Conservation (phyloP, 495 filamentous ascomycete species). For the Bryoglossum gracile region DNA sequence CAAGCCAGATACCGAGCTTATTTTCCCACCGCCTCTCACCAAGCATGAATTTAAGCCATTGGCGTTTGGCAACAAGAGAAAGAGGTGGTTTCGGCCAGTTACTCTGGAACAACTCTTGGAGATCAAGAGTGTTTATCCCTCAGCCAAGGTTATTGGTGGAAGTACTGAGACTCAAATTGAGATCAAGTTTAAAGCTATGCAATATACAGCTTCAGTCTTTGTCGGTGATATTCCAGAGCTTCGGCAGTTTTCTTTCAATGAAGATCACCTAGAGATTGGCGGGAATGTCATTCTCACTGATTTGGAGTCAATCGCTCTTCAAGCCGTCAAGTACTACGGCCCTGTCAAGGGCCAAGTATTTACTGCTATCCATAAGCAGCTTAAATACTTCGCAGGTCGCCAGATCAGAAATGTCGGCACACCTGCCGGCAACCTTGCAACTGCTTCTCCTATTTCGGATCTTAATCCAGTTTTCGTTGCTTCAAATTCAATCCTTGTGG, state of each 20-base stretch:
- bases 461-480: conserved; percentile 93
- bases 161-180: conserved; percentile 98
- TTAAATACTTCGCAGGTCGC: conserved; percentile 87
- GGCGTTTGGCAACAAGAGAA: conserved; percentile 88
- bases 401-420: conserved; percentile 97
- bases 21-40: conserved; percentile 78
- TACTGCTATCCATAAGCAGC: conserved; percentile 66
- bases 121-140: conserved; percentile 79
- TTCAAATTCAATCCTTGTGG: conserved; percentile 69
- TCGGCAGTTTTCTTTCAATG: conserved; percentile 67
- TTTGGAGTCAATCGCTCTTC: conserved; percentile 60
- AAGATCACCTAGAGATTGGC: conserved; percentile 78
- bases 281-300: conserved; percentile 90
- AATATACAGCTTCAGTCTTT: conserved; percentile 83
- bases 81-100: conserved; percentile 87
- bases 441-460: conserved; percentile 93
- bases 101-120: conserved; percentile 82
- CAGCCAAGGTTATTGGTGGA: conserved; percentile 89
- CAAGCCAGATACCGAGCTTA: conserved; percentile 86
- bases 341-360: conserved; percentile 62
- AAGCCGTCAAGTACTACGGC: conserved; percentile 80
- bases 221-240: conserved; percentile 91
- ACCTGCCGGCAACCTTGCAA: conserved; percentile 90
- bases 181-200: conserved; percentile 93
- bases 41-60: conserved; percentile 78